Evolutionary conservation across 1,284 basidiomycete genomes (phyloP).

Genomic region (Cutaneotrichosporon sp.): DNA sequence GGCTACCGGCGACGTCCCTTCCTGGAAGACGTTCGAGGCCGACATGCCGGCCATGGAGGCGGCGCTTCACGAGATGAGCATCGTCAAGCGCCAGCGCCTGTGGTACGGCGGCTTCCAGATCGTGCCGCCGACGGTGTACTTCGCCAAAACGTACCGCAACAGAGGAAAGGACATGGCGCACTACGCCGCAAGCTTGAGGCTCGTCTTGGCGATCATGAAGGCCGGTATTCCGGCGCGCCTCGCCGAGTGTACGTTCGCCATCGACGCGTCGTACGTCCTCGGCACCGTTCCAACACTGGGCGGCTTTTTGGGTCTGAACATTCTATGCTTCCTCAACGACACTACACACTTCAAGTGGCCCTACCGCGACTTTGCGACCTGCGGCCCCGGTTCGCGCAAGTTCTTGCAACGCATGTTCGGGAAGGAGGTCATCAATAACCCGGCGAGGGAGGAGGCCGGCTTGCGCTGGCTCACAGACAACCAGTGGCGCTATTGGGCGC

Average conservation of each 20-base stretch:
- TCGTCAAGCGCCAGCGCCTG: slow-evolving; percentile 24
- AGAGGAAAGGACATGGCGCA: slow-evolving; percentile 18
- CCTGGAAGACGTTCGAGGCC: slow-evolving; percentile 23
- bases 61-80: slow-evolving; percentile 24
- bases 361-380: slow-evolving; percentile 37
- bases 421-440: slow-evolving; percentile 24
- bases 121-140: slow-evolving; percentile 41
- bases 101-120: slow-evolving; percentile 37
- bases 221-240: slow-evolving; percentile 27
- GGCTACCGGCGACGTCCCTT: slow-evolving; percentile 26
- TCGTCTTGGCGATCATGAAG: slow-evolving; percentile 35
- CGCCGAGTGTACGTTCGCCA: slow-evolving; percentile 27
- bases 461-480: slow-evolving; percentile 39
- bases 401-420: slow-evolving; percentile 35
- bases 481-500: slow-evolving; percentile 36
- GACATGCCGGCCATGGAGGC: slow-evolving; percentile 29
- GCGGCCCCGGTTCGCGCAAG: slow-evolving; percentile 33
- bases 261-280: slow-evolving; percentile 33
- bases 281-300: slow-evolving; percentile 36
- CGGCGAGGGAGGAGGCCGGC: slow-evolving; percentile 36
- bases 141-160: slow-evolving; percentile 19
- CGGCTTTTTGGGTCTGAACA: slow-evolving; percentile 32
- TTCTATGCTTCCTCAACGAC: slow-evolving; percentile 35
- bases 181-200: slow-evolving; percentile 33
- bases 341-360: slow-evolving; percentile 22